Evolutionary conservation across 768 basidiomycete genomes (phyloP), one percentile per base, ranked within the genome.

Genomic region (Gyrodon lividus): DNA sequence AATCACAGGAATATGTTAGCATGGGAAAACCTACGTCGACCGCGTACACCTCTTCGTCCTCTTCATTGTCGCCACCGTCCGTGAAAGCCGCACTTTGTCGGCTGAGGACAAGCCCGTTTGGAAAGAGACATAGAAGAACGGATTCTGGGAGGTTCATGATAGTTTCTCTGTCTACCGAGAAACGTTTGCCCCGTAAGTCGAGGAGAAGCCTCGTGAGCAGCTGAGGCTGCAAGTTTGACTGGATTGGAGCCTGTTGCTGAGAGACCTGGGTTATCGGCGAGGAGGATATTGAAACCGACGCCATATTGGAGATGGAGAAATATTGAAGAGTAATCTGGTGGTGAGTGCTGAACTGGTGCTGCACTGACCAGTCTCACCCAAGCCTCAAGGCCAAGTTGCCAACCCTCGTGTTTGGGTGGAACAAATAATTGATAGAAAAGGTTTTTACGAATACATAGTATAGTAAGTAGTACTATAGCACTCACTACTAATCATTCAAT

Each of bases 101-200:
- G 65, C 88, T 93, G 48, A 98, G 79, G 34, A 98, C 93, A 54
- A 98, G 83, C 17, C 96, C 97, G 64, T 98, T 98, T 9, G 97
- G 97, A 66, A 98, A 99, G 55, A 99, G 77, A 70, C 95, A 98
- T 33, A 99, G 76, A 47, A 98, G 78, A 41, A 99, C 93, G 16
- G 91, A 93, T 81, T 99, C 97, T 2, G 97, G 97, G 17, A 99
- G 79, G 68, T 95, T 92, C 94, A 98, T 97, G 66, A 99, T 87
- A 6, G 90, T 94, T 74, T 98, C 96, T 59, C 96, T 81, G 73
- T 98, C 97, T 39, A 99, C 92, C 54, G 90, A 86, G 73, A 98
- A 95, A 55, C 93, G 86, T 60, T 72, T 79, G 50, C 94, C 94
- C 57, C 97, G 85, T 33, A 99, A 80, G 73, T 98, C 97, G 60